Percentiles rank a stretch among this genome's conserved stretches.
These are phyloP conservation scores for Pythium aquatile DNA, from an alignment of 352 stramenopile genomes.

Conservation along the genomic window DNA sequence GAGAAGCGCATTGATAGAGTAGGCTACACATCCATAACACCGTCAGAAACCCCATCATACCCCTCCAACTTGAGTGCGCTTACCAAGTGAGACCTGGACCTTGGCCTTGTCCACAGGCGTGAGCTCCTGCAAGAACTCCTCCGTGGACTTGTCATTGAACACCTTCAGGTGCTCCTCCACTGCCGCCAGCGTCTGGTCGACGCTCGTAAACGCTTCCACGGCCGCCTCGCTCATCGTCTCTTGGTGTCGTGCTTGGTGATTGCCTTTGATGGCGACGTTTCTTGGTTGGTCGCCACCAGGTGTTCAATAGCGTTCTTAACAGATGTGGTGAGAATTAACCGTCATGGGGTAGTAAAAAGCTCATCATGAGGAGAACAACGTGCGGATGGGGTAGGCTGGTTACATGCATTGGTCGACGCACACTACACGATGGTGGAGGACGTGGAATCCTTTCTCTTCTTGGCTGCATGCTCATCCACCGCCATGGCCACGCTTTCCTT, in stretches of 20 bases:
- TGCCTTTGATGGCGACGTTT: slow-evolving; percentile 21
- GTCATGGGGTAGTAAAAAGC: neutral
- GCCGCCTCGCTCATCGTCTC: slow-evolving; percentile 55
- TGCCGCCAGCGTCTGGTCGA: slow-evolving; percentile 76
- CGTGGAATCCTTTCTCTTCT: slow-evolving; percentile 30
- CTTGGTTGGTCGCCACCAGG: slow-evolving; percentile 22
- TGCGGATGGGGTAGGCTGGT: neutral
- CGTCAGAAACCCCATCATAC: neutral
- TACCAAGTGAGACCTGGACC: slow-evolving; percentile 81
- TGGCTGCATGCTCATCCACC: slow-evolving; percentile 22
- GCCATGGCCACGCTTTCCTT: slow-evolving; percentile 26
- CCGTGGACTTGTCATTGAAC: slow-evolving; percentile 50
- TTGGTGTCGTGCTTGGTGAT: slow-evolving; percentile 7
- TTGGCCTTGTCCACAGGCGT: slow-evolving; percentile 77
- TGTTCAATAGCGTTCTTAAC: slow-evolving; percentile 18
- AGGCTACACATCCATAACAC: slow-evolving; percentile 37
- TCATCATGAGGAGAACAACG: neutral
- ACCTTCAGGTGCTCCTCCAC: slow-evolving; percentile 73
- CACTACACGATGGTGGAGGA: slow-evolving; percentile 22
- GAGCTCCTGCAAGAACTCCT: slow-evolving; percentile 58
- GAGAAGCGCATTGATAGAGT: slow-evolving; percentile 84
- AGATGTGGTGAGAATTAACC: neutral
- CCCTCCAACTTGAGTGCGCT: neutral
- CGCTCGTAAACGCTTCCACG: slow-evolving; percentile 57
- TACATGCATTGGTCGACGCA: neutral